Base-by-base conservation (phyloP, 2,329 filamentous ascomycete genomes). In the Pseudogymnoascus sp. region DNA sequence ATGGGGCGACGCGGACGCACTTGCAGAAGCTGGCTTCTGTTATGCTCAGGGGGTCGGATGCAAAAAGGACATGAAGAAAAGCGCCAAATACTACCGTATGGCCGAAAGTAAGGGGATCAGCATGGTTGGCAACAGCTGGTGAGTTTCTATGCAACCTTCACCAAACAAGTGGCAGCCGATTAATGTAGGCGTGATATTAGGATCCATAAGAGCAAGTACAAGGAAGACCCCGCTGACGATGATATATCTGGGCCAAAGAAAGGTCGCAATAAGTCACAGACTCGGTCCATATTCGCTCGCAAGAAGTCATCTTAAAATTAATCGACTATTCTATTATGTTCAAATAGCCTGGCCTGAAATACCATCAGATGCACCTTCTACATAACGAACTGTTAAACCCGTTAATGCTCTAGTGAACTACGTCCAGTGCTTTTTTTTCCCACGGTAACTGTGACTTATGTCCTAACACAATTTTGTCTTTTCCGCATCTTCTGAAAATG, bases 51-150 rank as follows among this genome's bases (percentile, higher is more conserved):
- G 93, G 7, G 81, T 96, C 62, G 95, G 95, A 3, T 96, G 90
- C 74, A 96, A 95, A 80, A 99, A 97, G 77, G 90, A 97, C 73
- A 79, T 97, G 73, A 97, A 92, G 79, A 97, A 93, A 78, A 93
- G 91, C 60, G 93, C 95, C 64, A 89, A 86, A 65, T 91, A 95
- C 71, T 97, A 97, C 75, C 88, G 95, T 21, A 83, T 88, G 79
- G 95, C 95, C 5, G 95, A 96, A 74, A 87, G 88, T 23, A 95
- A 95, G 77, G 95, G 95, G 5, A 93, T 97, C 81, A 96, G 87
- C 76, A 97, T 97, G 92, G 89, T 96, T 63, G 95, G 95, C 63
- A 97, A 97, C 75, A 97, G 92, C 80, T 99, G 95, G 93, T 96
- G 81, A 73, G 90, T 84, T 63, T 23, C 28, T 43, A 36, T 63